Evolutionary conservation across 257 asterid species (phyloP), one percentile per base, ranked within the genome.

Genomic region (Plantago elongata): DNA sequence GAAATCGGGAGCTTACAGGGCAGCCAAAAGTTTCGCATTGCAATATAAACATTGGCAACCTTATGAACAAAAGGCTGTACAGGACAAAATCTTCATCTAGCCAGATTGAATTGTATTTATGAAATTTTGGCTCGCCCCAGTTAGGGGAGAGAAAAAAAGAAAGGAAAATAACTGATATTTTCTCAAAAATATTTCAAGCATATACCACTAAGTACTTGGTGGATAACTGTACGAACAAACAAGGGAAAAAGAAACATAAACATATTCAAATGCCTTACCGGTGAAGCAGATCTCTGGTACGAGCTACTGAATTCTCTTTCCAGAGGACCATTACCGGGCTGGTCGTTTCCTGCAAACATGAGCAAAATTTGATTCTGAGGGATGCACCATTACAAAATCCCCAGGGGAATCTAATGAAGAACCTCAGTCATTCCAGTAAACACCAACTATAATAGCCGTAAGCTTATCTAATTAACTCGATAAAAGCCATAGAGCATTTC

Each of bases 331-430:
- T 18, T 58, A 68, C 62, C 63, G 77, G 64, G 63, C n/a, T 77
- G 83, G 43, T 84, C 69, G 68, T 72, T 79, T 65, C 92, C 97
- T 89, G 84, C 75, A 79, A 55, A 64, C 47, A 45, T 50, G 13
- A 45, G 7, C 10, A 44, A 38, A 54, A 45, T 61, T 15, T 9
- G 5, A 64, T 34, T 44, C 30, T 55, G 46, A 61, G 70, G 71
- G n/a, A 54, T 18, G 22, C 3, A 15, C 42, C 45, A 50, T 60
- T 60, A 51, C 15, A 30, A 30, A 16, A 14, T 30, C 10, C 10
- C 4, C 15, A 29, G 5, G 27, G 14, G 58, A 9, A 55, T n/a
- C 29, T 29, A 37, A 54, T 4, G 60, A 30, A 9, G 40, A 30
- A 30, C 1, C 45, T 37, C 29, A 37, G 30, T 17, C 17, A 37